Evolutionary conservation across 345 rosid species (phyloP).

Genomic region (Hevea brasiliensis): DNA sequence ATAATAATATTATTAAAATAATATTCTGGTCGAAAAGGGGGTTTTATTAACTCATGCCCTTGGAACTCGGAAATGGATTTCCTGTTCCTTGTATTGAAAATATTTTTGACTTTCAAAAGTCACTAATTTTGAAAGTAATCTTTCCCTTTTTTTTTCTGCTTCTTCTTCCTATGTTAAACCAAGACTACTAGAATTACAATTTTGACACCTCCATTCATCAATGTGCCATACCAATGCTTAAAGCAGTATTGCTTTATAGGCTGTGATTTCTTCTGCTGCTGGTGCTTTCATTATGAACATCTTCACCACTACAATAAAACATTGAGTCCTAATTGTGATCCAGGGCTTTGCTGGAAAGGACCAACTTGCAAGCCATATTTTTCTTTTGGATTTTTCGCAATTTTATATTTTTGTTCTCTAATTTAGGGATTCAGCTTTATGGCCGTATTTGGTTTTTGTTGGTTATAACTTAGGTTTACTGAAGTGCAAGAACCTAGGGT

Average conservation of each 20-base stretch:
- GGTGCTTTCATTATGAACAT: background rate
- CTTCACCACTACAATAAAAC: background rate
- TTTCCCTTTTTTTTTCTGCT: no score
- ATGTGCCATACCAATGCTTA: background rate
- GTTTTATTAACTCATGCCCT: background rate
- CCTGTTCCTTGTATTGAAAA: background rate
- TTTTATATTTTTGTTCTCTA: background rate
- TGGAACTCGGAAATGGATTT: background rate
- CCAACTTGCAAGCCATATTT: background rate
- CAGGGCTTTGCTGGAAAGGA: no score
- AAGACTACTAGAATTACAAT: background rate
- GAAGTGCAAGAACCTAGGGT: no score
- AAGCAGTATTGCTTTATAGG: background rate
- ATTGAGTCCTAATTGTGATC: no score
- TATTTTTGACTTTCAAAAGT: background rate
- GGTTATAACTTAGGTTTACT: no score
- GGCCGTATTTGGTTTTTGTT: no score
- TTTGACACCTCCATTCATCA: background rate
- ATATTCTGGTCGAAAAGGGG: background rate
- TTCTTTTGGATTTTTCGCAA: background rate
- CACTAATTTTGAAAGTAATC: background rate
- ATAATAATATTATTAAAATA: background rate
- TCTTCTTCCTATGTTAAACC: background rate
- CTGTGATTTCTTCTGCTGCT: background rate
- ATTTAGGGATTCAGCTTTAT: background rate